phyloP scores from a whole-genome alignment of 1,139 yeast genomes.

The Kurtzmaniella quercitrusa region DNA sequence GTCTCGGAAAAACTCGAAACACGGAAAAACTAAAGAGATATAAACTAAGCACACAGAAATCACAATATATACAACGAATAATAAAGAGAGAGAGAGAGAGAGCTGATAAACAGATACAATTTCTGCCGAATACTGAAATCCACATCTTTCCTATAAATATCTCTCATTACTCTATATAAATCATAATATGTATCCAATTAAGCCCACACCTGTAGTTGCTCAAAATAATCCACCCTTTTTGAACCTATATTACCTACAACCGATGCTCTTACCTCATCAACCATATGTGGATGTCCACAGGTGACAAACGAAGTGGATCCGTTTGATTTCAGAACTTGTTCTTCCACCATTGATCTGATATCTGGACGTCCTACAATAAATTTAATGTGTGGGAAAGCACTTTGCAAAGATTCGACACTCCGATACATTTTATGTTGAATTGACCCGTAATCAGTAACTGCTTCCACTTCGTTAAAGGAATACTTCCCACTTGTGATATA shows the following conservation, averaged over 20 bases:
- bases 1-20: too few species aligned
- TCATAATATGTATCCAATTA: slow-evolving; percentile 7
- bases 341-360: slow-evolving; percentile 21
- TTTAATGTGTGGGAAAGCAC: slow-evolving; percentile 22
- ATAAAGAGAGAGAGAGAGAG: too few species aligned
- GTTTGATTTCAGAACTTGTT: slow-evolving; percentile 23
- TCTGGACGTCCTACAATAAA: slow-evolving; percentile 33
- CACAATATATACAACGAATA: too few species aligned
- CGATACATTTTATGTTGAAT: slow-evolving; percentile 9
- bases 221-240: slow-evolving; percentile 34
- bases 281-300: slow-evolving; percentile 54
- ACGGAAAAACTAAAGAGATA: too few species aligned
- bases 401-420: slow-evolving; percentile 12
- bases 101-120: too few species aligned
- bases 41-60: too few species aligned
- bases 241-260: slow-evolving; percentile 24
- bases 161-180: neutral
- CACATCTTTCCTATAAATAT: too few species aligned
- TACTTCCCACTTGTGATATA: slow-evolving; percentile 38
- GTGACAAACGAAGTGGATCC: slow-evolving; percentile 41
- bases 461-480: neutral
- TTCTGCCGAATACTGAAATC: too few species aligned
- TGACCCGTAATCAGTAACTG: slow-evolving; percentile 1
- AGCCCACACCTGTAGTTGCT: slow-evolving; percentile 41
- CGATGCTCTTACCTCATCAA: slow-evolving; percentile 41